Base-by-base conservation (phyloP, 495 filamentous ascomycete species). In the Hyaloscypha variabilis region DNA sequence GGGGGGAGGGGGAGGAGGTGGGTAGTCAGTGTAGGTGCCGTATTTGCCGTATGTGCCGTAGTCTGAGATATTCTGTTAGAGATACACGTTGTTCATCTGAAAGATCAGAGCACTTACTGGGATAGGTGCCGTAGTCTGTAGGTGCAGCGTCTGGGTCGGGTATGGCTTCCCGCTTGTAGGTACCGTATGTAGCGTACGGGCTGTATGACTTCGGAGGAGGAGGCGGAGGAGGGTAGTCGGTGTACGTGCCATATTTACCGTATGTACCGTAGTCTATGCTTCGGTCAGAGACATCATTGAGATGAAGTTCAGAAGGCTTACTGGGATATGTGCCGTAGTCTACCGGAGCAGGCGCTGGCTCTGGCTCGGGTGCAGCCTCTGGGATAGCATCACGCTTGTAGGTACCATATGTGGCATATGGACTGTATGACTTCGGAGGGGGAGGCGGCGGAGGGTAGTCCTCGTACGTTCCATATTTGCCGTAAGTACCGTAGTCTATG, bases 221-320 rank as follows among this genome's bases (percentile, higher is more conserved):
- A 11, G 55, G 2, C 49, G 49, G 58, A 28, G 51, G 31, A 58
- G 58, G 36, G 29, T 63, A 58, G 53, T 31, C 24, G 30, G 60
- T 11, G 51, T 58, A 42, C 31, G 13, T 57, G 34, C 56, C 29
- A 29, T 70, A 42, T 50, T 21, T 57, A 26, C 56, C 29, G 39
- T 70, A 70, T 24, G 49, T 64, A 13, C 60, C 55, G 31, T 70
- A 70, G 24, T 61, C 65, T 60, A 34, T 53, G 58, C 52, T 60
- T 31, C 5, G 23, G n/a, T 58, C 24, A 62, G 59, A 25, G 23
- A 1, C 19, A 6, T 29, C 8, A 3, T n/a, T 28, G 1, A 13
- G 49, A 2, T n/a, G 46, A 21, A 6, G 21, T 52, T 24, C 10
- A 53, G 50, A 52, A 62, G 46, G 39, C 49, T 6, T 29, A 63